Evolutionary conservation across 345 rosid genomes (phyloP).

Genomic region (Salix arbutifolia): DNA sequence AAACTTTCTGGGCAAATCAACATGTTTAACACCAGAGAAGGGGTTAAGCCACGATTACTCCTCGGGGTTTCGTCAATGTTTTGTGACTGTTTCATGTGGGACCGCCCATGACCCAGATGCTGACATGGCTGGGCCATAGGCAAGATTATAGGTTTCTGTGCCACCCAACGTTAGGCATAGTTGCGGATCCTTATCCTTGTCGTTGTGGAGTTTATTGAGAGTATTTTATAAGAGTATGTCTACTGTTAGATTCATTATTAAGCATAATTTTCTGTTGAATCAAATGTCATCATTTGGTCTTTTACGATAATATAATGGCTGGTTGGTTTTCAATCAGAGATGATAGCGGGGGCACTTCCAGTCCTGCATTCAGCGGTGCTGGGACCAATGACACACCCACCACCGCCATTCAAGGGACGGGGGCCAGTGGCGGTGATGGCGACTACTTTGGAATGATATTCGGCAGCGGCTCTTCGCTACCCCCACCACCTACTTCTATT

Average conservation of each 20-base stretch:
- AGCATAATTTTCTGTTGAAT: neutral
- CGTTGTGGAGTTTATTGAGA: no score
- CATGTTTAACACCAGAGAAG: no score
- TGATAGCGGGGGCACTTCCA: conserved; percentile 35
- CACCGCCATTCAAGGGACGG: conserved; percentile 24
- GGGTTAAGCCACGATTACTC: no score
- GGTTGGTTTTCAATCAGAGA: conserved; percentile 32
- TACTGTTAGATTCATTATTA: neutral
- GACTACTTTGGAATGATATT: conserved; percentile 67
- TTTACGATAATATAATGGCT: neutral
- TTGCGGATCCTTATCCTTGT: no score
- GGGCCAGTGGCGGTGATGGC: conserved; percentile 21
- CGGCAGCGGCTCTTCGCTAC: conserved; percentile 42
- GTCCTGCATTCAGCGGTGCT: conserved; percentile 39
- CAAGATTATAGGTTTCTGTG: neutral
- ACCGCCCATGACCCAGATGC: neutral
- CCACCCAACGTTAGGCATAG: neutral
- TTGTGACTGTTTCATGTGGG: neutral
- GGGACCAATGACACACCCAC: conserved; percentile 32
- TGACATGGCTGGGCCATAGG: no score
- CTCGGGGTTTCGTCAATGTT: no score
- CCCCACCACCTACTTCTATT: conserved; percentile 15
- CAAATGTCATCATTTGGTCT: conserved; percentile 4
- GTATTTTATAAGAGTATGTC: neutral
- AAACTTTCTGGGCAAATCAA: neutral